Evolutionary conservation across 768 basidiomycete genomes (phyloP).

Genomic region (Serendipita vermifera): DNA sequence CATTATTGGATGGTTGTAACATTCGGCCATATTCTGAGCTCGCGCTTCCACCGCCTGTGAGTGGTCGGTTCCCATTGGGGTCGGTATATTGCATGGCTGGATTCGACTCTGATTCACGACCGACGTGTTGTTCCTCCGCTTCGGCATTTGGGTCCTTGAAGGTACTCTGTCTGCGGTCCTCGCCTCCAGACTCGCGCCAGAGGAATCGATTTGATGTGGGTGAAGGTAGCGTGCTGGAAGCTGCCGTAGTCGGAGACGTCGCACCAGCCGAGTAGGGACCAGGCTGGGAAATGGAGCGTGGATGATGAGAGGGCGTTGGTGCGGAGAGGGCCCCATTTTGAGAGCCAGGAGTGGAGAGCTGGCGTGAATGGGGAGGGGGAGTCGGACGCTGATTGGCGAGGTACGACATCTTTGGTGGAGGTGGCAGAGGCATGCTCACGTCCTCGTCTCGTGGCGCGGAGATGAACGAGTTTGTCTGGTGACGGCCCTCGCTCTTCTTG

Average conservation of each 20-base stretch:
- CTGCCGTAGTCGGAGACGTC: constrained; percentile 61
- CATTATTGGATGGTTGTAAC: not conserved
- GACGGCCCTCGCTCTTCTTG: constrained; percentile 27
- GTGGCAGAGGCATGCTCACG: constrained; percentile 57
- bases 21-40: constrained; percentile 53
- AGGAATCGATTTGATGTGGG: constrained; percentile 44
- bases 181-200: constrained; percentile 14
- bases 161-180: constrained; percentile 9
- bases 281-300: constrained; percentile 14
- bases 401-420: constrained; percentile 85
- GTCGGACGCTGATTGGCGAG: constrained; percentile 37
- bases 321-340: constrained; percentile 45
- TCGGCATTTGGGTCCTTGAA: constrained; percentile 10
- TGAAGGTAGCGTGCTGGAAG: constrained; percentile 62
- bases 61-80: constrained; percentile 12
- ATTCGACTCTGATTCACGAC: not conserved
- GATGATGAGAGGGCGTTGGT: constrained; percentile 36
- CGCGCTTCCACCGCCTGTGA: constrained; percentile 22
- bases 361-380: constrained; percentile 36
- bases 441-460: constrained; percentile 38
- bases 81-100: not conserved
- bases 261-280: constrained; percentile 21
- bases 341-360: constrained; percentile 30
- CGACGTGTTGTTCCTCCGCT: not conserved
- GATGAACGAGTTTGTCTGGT: constrained; percentile 22